Percentiles rank a stretch among this genome's conserved stretches.
Conservation (phyloP, 164 flowering plant species). For the Magnolia sinica region DNA sequence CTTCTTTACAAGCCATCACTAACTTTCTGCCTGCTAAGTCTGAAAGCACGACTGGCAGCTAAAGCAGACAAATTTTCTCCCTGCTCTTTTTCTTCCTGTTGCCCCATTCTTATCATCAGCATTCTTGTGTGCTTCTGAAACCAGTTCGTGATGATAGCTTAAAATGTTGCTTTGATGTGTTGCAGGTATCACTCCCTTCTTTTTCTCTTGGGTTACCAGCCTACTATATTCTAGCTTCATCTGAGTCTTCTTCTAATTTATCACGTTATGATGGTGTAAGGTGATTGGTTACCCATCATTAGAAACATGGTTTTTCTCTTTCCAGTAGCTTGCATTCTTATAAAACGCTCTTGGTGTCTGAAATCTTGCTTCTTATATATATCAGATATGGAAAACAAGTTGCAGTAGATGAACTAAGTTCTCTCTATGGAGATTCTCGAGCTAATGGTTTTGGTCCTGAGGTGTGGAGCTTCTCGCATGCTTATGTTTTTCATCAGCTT, state of each 20-base stretch:
- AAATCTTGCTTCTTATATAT: background rate
- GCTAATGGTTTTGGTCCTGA: constrained; percentile 91
- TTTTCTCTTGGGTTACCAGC: constrained; percentile 97
- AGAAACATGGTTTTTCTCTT: background rate
- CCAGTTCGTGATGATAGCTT: background rate
- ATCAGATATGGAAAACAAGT: constrained; percentile 84
- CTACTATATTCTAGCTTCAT: constrained; percentile 85
- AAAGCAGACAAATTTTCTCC: background rate
- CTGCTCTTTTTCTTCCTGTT: background rate
- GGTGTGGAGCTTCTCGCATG: constrained; percentile 35
- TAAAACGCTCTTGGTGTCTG: no score
- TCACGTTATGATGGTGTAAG: constrained; percentile 98
- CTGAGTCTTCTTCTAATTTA: constrained; percentile 92
- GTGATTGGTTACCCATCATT: constrained; percentile 31
- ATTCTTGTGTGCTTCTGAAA: background rate
- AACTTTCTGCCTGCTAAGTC: background rate
- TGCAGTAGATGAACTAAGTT: constrained; percentile 61
- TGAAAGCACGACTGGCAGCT: background rate
- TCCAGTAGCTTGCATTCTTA: background rate
- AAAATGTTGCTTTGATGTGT: constrained; percentile 13
- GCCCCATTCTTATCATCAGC: background rate
- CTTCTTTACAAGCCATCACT: background rate
- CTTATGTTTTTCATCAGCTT: background rate
- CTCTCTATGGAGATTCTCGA: constrained; percentile 76
- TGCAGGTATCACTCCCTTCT: constrained; percentile 90